Conservation (phyloP, 176 grass and related monocot genomes). For the Secale cereale region DNA sequence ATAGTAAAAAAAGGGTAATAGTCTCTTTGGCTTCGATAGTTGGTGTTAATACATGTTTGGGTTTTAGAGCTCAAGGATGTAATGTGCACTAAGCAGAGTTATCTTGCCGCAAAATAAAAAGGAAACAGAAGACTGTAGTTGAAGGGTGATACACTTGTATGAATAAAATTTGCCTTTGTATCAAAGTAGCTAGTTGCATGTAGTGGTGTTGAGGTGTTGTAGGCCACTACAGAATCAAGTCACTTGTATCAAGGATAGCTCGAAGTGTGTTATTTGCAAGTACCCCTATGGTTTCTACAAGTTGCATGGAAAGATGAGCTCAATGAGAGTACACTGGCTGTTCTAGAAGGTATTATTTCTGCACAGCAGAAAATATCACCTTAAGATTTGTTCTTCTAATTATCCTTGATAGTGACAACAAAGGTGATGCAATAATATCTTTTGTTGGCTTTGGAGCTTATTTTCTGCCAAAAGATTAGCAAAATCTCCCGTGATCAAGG, state of each 20-base stretch:
- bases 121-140: neutral
- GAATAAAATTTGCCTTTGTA: neutral
- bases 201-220: neutral
- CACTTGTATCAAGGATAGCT: neutral
- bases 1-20: too few species aligned
- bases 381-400: neutral
- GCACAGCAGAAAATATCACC: neutral
- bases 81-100: neutral
- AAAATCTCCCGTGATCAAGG: conserved; percentile 23
- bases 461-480: neutral
- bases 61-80: neutral
- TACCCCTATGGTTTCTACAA: neutral
- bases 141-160: neutral
- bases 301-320: too few species aligned
- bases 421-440: conserved; percentile 15
- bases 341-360: conserved; percentile 6
- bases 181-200: neutral
- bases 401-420: neutral
- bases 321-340: neutral
- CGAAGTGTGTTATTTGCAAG: neutral
- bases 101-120: neutral
- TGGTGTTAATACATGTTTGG: too few species aligned
- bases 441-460: neutral
- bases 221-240: neutral
- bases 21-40: too few species aligned